phyloP scores from a whole-genome alignment of 345 rosid genomes.

The Populus nigra region DNA sequence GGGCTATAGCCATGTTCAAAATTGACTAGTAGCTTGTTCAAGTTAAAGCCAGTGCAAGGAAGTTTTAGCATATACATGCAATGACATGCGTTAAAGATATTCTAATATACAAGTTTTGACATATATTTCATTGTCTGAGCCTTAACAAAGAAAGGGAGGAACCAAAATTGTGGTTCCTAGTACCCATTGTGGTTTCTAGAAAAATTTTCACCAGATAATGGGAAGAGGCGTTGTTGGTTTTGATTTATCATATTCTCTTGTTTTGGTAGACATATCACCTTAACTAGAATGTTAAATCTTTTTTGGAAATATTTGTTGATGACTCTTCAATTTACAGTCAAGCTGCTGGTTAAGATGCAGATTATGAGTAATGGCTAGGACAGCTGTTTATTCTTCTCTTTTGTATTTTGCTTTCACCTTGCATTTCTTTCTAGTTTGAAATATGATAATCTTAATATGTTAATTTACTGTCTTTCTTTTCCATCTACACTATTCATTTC shows the following conservation, averaged over 20 bases:
- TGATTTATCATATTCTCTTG: neutral
- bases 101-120: neutral
- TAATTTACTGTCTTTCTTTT: neutral
- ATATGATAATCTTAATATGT: neutral
- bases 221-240: neutral
- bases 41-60: no score
- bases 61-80: no score
- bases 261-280: neutral
- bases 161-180: slow-evolving; percentile 1
- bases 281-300: neutral
- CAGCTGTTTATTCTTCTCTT: neutral
- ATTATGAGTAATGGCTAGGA: neutral
- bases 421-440: neutral
- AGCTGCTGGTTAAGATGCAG: neutral
- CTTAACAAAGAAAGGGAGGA: neutral
- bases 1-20: no score
- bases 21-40: no score
- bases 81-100: neutral
- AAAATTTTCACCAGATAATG: no score
- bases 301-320: neutral
- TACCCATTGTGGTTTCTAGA: neutral
- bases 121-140: no score
- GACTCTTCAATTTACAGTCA: neutral
- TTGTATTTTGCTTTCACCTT: neutral
- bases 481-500: neutral